Conservation (phyloP, 1,284 basidiomycete genomes). For the Vanrija sp. region DNA sequence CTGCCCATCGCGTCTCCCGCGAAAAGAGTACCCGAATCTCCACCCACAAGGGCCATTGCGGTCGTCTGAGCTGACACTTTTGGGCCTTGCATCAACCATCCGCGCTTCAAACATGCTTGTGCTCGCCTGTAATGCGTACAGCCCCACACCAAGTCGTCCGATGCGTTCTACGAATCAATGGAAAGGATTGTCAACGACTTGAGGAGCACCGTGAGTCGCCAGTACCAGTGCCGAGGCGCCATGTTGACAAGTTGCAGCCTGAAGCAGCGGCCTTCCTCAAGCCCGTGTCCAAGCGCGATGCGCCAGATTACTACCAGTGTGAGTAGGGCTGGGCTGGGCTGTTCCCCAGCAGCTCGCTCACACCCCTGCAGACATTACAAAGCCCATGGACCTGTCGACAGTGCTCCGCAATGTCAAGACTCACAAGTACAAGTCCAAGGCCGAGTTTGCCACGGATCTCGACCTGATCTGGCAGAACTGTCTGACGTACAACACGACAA, state of each 20-base stretch:
- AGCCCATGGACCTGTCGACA: slow-evolving; percentile 90
- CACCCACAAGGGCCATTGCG: not conserved
- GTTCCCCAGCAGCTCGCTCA: not conserved
- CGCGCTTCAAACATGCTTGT: not conserved
- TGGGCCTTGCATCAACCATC: not conserved
- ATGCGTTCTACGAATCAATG: slow-evolving; percentile 84
- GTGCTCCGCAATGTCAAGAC: slow-evolving; percentile 89
- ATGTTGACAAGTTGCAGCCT: slow-evolving; percentile 53
- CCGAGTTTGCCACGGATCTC: slow-evolving; percentile 87
- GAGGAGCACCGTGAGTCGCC: slow-evolving; percentile 63
- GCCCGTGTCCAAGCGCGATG: slow-evolving; percentile 79
- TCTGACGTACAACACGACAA: slow-evolving; percentile 81
- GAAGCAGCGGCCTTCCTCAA: slow-evolving; percentile 85
- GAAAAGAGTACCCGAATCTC: not conserved
- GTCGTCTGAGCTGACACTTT: slow-evolving; percentile 5
- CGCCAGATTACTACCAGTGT: slow-evolving; percentile 87
- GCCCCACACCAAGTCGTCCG: slow-evolving; percentile 61
- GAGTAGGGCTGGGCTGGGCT: slow-evolving; percentile 14
- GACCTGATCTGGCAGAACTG: slow-evolving; percentile 98
- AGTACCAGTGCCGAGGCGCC: too few species aligned
- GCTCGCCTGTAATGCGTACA: slow-evolving; percentile 3
- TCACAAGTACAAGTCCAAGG: slow-evolving; percentile 87
- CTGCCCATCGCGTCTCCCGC: not conserved
- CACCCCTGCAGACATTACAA: slow-evolving; percentile 63
- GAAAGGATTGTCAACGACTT: slow-evolving; percentile 82